Base-by-base conservation (phyloP, 2,329 filamentous ascomycete species). In the Neofusicoccum kwambonambiense region DNA sequence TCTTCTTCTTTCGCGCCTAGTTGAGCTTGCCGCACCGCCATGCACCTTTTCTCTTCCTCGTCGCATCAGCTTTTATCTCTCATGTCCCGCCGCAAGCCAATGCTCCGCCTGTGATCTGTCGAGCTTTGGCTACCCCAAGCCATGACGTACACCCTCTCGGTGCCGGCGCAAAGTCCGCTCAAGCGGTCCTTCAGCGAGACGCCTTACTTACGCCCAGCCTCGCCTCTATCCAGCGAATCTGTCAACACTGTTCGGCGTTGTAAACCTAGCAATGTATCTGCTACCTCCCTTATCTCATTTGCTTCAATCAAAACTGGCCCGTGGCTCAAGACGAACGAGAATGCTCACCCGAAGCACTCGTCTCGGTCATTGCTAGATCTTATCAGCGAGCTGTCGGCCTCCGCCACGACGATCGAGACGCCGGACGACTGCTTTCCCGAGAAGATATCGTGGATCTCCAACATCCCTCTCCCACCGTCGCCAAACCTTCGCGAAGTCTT, bases 121-220 rank as follows among this genome's bases (percentile, higher is more conserved):
- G 41, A 64, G 56, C 42, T 45, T 47, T 47, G 56, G 41, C 41
- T 60, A n/a, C 12, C 45, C 31, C 41, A 27, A 56, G 41, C 19
- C 54, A 79, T 79, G 77, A 76, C 76, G 62, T 78, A 74, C 68
- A 72, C 78, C 66, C 72, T 79, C 65, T 76, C 77, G 47, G 71
- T 79, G 57, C 75, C 72, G 39, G 72, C 76, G 15, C 73, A 75
- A 51, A 78, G 74, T 65, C 76, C 77, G 9, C 71, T 79, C 68
- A 78, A 79, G 69, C 75, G 76, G 62, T 77, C 77, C 64, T 78
- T 79, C 70, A 77, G 75, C 69, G 76, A 79, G 68, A 76, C 73
- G 61, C 75, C 74, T 44, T 77, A 74, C 69, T 69, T 76, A 51
- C 71, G 70, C 47, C 70, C 75, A 54, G 73, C 70, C 67, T 76